Base-by-base conservation (phyloP, 805 yeast species). In the Starmerella stellata region DNA sequence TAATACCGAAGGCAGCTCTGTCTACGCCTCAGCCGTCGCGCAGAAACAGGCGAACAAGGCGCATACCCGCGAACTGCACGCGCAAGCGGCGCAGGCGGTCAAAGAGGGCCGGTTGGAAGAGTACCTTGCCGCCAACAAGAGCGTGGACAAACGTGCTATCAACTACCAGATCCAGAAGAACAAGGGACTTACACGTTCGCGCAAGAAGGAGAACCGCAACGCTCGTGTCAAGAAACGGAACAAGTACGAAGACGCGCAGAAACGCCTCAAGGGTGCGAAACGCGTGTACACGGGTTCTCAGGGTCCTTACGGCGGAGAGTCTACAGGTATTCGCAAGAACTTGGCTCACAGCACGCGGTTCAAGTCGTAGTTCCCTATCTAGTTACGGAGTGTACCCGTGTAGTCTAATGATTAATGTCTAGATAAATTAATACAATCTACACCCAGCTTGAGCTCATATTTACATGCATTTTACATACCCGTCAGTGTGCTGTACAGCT, bases 161-260 rank as follows among this genome's bases (percentile, higher is more conserved):
- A 82, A 79, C 57, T 90, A 77, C 63, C 96, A 87, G 65, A 90
- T 90, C 45, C 68, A 81, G 62, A 90, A 87, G 70, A 90, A 90
- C 65, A 85, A 81, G 65, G 98, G 98, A 54, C 73, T 90, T 46
- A 85, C 95, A 1, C 87, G 93, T 16, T 78, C 76, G 59, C 71
- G 94, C 57, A 78, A 80, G 66, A 90, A 90, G 69, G 95, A 81
- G 48, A 74, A 79, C 66, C 73, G 95, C 62, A 90, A 90, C 58
- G 72, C 96, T 32, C 77, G 98, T 63, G 96, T 90, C 52, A 90
- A 90, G 70, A 90, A 87, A 92, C 78, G 98, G 69, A 80, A 75
- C 74, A 81, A 81, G 72, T 90, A 79, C 65, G 96, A 82, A 47
- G 69, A 72, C 57, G 98, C 98, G 21, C 75, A 82, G 65, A 87